Percentiles rank a stretch among this genome's conserved stretches.
These are phyloP conservation scores for Entomortierella chlamydospora DNA, from an alignment of 192 early-diverging fungal genomes.

Conservation along the genomic window DNA sequence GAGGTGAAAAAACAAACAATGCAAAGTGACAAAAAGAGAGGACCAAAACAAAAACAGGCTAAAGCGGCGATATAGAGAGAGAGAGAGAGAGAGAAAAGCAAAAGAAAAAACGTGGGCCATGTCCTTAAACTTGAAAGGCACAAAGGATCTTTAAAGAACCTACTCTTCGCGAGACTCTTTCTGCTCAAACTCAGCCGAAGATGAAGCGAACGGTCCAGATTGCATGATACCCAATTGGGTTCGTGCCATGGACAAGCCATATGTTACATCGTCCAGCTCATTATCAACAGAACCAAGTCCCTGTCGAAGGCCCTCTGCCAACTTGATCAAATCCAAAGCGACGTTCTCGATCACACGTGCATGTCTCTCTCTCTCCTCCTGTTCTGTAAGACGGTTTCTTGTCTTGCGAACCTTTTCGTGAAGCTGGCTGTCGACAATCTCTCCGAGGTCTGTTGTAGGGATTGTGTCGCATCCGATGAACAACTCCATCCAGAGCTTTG, in stretches of 20 bases:
- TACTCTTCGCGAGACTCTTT: constrained; percentile 47
- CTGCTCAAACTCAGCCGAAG: constrained; percentile 16
- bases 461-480: constrained; percentile 55
- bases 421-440: constrained; percentile 44
- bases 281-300: constrained; percentile 36
- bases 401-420: constrained; percentile 55
- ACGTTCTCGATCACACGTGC: constrained; percentile 50
- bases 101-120: neutral
- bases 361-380: constrained; percentile 50
- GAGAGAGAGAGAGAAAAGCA: neutral
- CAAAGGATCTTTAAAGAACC: neutral
- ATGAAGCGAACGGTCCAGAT: neutral
- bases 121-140: neutral
- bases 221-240: constrained; percentile 47
- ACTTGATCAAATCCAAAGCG: constrained; percentile 34
- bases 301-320: constrained; percentile 35
- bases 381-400: constrained; percentile 36
- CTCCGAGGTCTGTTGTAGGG: constrained; percentile 46
- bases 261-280: constrained; percentile 45
- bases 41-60: neutral
- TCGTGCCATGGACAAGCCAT: constrained; percentile 40
- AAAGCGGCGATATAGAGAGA: constrained; percentile 2
- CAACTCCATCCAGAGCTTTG: constrained; percentile 55
- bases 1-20: constrained; percentile 6
- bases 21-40: constrained; percentile 3